Conservation (phyloP, 2,329 filamentous ascomycete genomes). For the Ceratocystis ficicola region DNA sequence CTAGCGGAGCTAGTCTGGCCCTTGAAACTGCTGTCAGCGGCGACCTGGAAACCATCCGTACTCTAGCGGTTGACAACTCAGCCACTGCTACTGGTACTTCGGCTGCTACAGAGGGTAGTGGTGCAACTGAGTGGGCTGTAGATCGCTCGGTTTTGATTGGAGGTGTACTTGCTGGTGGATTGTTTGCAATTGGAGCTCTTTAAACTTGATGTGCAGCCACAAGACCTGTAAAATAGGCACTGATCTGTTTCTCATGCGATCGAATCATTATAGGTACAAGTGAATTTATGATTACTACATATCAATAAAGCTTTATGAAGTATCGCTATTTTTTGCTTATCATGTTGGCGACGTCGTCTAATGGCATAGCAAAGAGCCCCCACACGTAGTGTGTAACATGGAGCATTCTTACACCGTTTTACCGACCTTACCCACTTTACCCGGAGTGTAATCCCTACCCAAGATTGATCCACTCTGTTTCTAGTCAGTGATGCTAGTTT, state of each 20-base stretch:
- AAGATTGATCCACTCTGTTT: not conserved
- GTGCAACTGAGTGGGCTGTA: conserved; percentile 15
- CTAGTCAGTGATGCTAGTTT: not conserved
- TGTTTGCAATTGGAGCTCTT: conserved; percentile 24
- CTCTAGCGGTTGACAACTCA: conserved; percentile 23
- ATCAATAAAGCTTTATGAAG: not conserved
- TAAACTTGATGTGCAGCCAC: conserved; percentile 17
- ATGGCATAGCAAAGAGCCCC: not conserved
- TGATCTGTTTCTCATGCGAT: not conserved
- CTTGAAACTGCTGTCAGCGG: conserved; percentile 22
- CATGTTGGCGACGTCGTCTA: not conserved
- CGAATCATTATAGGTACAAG: not conserved
- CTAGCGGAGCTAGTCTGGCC: conserved; percentile 18
- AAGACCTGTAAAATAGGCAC: not conserved
- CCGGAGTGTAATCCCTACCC: not conserved
- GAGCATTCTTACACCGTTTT: not conserved
- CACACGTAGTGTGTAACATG: not conserved
- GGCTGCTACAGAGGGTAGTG: conserved; percentile 13
- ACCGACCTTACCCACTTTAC: not conserved
- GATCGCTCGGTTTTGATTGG: conserved; percentile 23
- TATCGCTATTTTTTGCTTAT: not conserved
- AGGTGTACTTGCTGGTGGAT: conserved; percentile 23
- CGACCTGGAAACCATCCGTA: conserved; percentile 23
- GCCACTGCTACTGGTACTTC: conserved; percentile 15
- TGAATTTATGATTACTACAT: not conserved